These are phyloP conservation scores for Rhododendron henanense DNA, from an alignment of 148 eudicot genomes.

Conservation along the genomic window DNA sequence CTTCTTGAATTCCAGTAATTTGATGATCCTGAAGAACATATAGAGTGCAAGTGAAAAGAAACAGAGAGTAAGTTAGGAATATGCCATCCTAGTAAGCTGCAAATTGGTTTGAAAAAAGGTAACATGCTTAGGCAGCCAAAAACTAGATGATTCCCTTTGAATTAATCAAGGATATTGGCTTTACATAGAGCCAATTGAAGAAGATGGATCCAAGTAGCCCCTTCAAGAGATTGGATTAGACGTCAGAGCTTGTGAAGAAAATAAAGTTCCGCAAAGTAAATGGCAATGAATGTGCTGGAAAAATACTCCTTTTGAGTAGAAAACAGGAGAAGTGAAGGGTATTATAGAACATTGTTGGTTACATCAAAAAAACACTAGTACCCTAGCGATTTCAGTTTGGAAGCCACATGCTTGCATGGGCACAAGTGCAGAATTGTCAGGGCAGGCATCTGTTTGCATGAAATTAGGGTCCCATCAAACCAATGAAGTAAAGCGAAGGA, in stretches of 20 bases:
- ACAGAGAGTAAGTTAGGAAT: not conserved
- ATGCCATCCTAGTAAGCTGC: not conserved
- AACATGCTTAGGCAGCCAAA: not conserved
- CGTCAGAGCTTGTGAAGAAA: not conserved
- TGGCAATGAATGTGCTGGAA: not conserved
- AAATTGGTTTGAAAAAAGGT: not conserved
- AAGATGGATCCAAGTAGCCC: not conserved
- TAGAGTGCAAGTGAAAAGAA: not conserved
- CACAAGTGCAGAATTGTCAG: not conserved
- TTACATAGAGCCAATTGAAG: not conserved
- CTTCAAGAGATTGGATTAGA: not conserved
- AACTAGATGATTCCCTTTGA: not conserved
- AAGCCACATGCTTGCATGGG: not conserved
- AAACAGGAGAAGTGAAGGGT: not conserved
- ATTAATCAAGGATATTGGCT: not conserved
- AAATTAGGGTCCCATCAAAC: not conserved
- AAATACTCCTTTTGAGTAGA: not conserved
- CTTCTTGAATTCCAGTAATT: slow-evolving; percentile 23
- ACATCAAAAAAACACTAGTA: not conserved
- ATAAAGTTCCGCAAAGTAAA: not conserved
- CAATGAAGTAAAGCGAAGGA: slow-evolving; percentile 3
- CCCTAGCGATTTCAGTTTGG: not conserved
- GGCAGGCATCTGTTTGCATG: not conserved
- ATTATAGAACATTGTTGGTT: not conserved
- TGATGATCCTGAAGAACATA: slow-evolving; percentile 20